Evolutionary conservation across 2,329 filamentous ascomycete genomes (phyloP).

Genomic region (Xylariaceae sp.): DNA sequence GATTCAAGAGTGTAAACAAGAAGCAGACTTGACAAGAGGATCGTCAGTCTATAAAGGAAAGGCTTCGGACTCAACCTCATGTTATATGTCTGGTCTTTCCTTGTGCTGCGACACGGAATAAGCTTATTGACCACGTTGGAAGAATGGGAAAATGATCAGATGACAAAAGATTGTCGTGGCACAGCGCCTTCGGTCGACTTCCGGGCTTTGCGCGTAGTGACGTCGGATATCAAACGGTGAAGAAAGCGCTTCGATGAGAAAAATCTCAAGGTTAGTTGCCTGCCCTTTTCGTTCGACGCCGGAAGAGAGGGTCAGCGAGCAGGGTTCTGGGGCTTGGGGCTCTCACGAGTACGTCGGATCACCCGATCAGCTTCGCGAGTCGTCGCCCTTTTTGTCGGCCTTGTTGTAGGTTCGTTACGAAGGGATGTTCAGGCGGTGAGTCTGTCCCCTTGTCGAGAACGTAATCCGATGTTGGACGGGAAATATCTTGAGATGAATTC

Average conservation of each 20-base stretch:
- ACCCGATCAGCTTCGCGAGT: conserved; percentile 3
- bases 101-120: not conserved
- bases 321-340: conserved; percentile 2
- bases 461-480: conserved; percentile 4
- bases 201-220: conserved; percentile 1
- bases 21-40: not conserved
- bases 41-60: not conserved
- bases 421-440: conserved; percentile 8
- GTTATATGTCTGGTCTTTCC: not conserved
- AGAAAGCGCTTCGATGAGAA: not conserved
- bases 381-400: conserved; percentile 1
- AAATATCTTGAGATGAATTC: not conserved
- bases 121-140: not conserved
- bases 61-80: not conserved
- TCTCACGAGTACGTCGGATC: conserved; percentile 1
- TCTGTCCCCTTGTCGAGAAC: not conserved
- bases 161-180: conserved; percentile 11
- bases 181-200: conserved; percentile 8
- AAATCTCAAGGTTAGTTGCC: not conserved
- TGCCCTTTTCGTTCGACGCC: conserved; percentile 6
- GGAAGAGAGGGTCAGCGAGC: not conserved
- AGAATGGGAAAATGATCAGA: conserved; percentile 1
- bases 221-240: conserved; percentile 10
- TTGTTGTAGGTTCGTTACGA: not conserved
- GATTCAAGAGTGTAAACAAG: not conserved